phyloP scores from a whole-genome alignment of 2,329 filamentous ascomycete species.

The Talaromyces sp. region DNA sequence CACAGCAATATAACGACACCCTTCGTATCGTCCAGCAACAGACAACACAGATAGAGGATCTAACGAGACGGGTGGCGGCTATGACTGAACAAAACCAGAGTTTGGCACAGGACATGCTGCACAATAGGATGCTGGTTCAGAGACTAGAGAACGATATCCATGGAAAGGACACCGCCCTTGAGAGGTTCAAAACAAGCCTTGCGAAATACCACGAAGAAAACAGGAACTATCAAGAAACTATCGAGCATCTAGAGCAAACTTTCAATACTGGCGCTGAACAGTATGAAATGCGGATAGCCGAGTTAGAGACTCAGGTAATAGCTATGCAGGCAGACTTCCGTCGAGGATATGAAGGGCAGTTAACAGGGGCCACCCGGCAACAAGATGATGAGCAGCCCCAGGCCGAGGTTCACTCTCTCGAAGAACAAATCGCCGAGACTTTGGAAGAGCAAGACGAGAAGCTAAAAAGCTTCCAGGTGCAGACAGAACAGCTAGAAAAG shows the following conservation, averaged over 20 bases:
- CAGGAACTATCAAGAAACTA: constrained; percentile 27
- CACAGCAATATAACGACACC: constrained; percentile 32
- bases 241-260: constrained; percentile 38
- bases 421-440: constrained; percentile 34
- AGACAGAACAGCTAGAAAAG: background rate
- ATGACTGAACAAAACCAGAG: constrained; percentile 9
- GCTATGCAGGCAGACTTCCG: constrained; percentile 17
- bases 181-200: constrained; percentile 3
- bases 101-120: constrained; percentile 41
- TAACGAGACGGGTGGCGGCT: constrained; percentile 35
- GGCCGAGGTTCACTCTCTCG: constrained; percentile 34
- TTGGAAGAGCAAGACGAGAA: background rate
- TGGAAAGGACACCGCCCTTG: constrained; percentile 39
- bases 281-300: constrained; percentile 26
- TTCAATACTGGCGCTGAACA: constrained; percentile 23
- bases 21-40: constrained; percentile 14
- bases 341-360: background rate
- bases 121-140: constrained; percentile 39
- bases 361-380: constrained; percentile 18
- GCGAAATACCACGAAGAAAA: background rate
- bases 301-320: constrained; percentile 32
- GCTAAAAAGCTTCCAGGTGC: background rate
- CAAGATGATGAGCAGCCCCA: constrained; percentile 34
- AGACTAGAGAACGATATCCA: constrained; percentile 36
- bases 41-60: background rate